These are phyloP conservation scores for Fragaria iinumae DNA, from an alignment of 306 rosid species.

Conservation along the genomic window DNA sequence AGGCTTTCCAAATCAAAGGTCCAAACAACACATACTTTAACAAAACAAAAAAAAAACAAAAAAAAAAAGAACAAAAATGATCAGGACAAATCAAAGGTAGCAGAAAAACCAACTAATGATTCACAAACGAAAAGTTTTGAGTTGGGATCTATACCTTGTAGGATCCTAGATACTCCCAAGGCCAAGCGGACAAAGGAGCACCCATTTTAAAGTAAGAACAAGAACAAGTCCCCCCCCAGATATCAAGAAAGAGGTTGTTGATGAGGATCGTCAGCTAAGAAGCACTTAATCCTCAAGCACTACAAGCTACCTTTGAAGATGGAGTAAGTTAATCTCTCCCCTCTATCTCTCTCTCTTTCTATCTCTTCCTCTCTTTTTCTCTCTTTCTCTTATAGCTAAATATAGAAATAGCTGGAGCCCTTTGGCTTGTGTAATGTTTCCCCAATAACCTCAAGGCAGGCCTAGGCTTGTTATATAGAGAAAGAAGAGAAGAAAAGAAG, in stretches of 20 bases:
- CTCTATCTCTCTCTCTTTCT: too few species aligned
- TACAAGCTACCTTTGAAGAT: background rate
- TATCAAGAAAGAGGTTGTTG: background rate
- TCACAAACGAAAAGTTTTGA: background rate
- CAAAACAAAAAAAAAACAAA: background rate
- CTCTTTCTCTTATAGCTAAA: background rate
- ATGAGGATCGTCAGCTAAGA: background rate
- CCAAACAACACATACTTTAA: constrained; percentile 63
- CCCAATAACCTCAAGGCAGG: background rate
- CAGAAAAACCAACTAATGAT: background rate
- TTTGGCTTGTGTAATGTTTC: background rate
- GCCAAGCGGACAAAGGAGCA: constrained; percentile 79
- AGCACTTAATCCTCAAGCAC: background rate
- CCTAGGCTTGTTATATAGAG: background rate
- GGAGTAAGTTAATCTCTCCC: background rate
- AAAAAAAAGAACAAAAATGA: background rate
- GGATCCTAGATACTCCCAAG: constrained; percentile 74
- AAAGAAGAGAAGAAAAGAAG: background rate
- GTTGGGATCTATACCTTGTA: constrained; percentile 53
- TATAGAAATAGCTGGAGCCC: background rate
- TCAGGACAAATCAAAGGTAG: background rate
- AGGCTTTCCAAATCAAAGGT: constrained; percentile 56
- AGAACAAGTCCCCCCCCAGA: background rate
- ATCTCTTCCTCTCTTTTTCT: too few species aligned
- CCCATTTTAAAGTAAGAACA: constrained; percentile 35